These are phyloP conservation scores for Russula ochroleuca DNA, from an alignment of 768 basidiomycete species.

Conservation along the genomic window DNA sequence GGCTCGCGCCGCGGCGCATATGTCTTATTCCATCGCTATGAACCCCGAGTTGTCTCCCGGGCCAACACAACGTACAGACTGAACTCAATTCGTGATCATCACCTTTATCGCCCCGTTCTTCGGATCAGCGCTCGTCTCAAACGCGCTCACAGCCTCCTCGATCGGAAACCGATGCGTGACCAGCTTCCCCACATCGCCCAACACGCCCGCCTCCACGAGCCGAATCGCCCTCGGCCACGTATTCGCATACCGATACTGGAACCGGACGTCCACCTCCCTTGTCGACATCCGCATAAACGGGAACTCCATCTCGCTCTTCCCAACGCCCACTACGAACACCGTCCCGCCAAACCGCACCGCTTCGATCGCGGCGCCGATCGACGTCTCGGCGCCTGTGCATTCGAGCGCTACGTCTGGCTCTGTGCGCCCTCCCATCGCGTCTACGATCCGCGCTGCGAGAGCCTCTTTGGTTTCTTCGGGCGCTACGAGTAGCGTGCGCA, in stretches of 20 bases:
- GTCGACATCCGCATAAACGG: slow-evolving; percentile 71
- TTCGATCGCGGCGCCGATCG: slow-evolving; percentile 51
- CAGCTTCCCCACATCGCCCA: slow-evolving; percentile 70
- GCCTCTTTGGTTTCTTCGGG: slow-evolving; percentile 40
- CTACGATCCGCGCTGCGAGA: slow-evolving; percentile 50
- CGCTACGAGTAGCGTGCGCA: slow-evolving; percentile 51
- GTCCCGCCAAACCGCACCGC: slow-evolving; percentile 56
- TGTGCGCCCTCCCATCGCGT: slow-evolving; percentile 42
- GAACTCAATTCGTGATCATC: slow-evolving; percentile 41
- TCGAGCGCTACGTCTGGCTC: slow-evolving; percentile 52
- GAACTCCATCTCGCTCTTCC: slow-evolving; percentile 57
- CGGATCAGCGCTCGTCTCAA: slow-evolving; percentile 69
- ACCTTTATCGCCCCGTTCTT: slow-evolving; percentile 66
- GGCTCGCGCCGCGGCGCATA: no score
- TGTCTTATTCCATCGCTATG: no score
- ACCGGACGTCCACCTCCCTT: slow-evolving; percentile 64
- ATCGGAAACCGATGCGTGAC: slow-evolving; percentile 74
- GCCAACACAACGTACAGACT: no score
- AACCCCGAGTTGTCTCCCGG: no score
- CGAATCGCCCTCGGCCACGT: slow-evolving; percentile 83
- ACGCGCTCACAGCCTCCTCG: slow-evolving; percentile 71
- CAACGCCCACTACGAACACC: slow-evolving; percentile 68
- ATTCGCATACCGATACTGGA: slow-evolving; percentile 67
- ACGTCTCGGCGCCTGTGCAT: slow-evolving; percentile 61
- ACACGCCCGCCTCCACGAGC: slow-evolving; percentile 63